Evolutionary conservation across 1,284 basidiomycete genomes (phyloP).

Genomic region (Porphyrellus sp.): DNA sequence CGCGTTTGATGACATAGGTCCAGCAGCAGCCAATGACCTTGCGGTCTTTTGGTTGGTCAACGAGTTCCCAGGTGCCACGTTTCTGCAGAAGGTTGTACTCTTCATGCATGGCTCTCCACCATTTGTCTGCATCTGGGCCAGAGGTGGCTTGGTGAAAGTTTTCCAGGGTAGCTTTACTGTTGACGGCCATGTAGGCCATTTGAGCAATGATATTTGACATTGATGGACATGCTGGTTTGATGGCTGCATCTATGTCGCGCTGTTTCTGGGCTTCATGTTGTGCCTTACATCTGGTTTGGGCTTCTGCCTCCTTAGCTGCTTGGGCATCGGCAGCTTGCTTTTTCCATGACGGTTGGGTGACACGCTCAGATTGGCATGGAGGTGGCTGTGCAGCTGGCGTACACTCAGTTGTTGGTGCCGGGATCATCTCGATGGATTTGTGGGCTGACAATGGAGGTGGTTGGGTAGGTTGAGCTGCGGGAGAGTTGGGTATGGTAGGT

Average conservation of each 20-base stretch:
- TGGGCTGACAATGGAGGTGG: no score
- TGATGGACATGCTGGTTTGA: background rate
- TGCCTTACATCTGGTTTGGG: background rate
- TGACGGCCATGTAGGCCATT: background rate
- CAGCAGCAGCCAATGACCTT: slow-evolving; percentile 34
- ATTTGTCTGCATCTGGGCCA: slow-evolving; percentile 13
- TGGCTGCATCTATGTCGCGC: no score
- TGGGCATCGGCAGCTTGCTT: background rate
- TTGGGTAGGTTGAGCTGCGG: background rate
- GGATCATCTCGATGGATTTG: no score
- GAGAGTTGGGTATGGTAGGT: no score
- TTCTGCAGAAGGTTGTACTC: slow-evolving; percentile 27
- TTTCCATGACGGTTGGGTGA: background rate
- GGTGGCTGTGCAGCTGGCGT: no score
- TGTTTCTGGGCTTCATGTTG: background rate
- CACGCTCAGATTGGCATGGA: background rate
- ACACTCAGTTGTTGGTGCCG: no score
- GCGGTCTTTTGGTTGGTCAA: slow-evolving; percentile 18
- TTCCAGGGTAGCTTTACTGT: background rate
- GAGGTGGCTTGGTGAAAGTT: background rate
- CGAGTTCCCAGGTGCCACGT: slow-evolving; percentile 28
- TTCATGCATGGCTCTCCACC: slow-evolving; percentile 32
- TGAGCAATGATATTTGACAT: background rate
- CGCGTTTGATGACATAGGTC: slow-evolving; percentile 38
- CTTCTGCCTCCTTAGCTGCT: background rate